Evolutionary conservation across 495 filamentous ascomycete species (phyloP), one percentile per base, ranked within the genome.

Genomic region (Apiosordaria backusii): DNA sequence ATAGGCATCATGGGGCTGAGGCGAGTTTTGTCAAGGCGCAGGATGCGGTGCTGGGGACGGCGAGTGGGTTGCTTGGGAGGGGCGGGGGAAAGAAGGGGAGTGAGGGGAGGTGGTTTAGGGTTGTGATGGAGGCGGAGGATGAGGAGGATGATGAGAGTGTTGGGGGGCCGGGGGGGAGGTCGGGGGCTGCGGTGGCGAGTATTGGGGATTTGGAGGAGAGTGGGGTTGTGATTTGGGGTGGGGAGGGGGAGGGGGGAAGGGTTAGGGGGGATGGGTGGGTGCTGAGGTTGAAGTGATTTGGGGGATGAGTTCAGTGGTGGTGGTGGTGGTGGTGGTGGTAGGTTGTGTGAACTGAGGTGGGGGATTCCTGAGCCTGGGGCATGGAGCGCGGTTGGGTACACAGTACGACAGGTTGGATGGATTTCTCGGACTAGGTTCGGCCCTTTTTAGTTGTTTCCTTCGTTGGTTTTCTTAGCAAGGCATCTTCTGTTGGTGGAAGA

Each of bases 241-340:
- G 85, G 5, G 50, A 85, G 69, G 70, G 74, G 40, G 80, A 75
- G 53, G 74, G 70, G 16, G 79, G 81, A 53, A 73, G 68, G 70
- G 67, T 81, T 16, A 66, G 80, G 26, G 83, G 82, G 25, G 83
- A 87, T 71, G 84, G 80, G 3, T 87, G 85, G 85, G 78, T 87
- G 29, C 71, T 87, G 29, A 72, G 76, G 66, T 70, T 87, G 65
- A 78, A 74, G 45, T 83, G 65, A 75, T 18, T 57, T 53, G 25
- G 27, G 3, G 27, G 7, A 4, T 29, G 27, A 29, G 7, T 7
- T 29, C 7, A 29, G 27, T 4, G 27, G 27, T 3, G 27, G 27
- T 29, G 7, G 27, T n/a, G n/a, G n/a, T n/a, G n/a, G n/a, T n/a
- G n/a, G n/a, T n/a, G n/a, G n/a, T n/a, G n/a, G n/a, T n/a, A n/a